Conservation (phyloP, 2,329 filamentous ascomycete species). For the Didymella exigua region DNA sequence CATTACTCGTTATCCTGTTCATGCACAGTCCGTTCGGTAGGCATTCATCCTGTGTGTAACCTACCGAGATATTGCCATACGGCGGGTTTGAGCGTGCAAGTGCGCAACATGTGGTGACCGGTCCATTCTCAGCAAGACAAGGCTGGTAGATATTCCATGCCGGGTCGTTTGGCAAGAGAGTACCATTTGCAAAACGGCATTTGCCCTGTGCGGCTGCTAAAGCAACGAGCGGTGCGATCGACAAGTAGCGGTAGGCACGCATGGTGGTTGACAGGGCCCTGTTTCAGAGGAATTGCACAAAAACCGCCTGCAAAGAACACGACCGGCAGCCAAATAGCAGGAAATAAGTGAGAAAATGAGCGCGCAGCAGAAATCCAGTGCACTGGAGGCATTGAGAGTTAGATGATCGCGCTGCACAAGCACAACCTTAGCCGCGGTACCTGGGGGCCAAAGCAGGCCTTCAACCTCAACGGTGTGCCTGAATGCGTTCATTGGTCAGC, state of each 20-base stretch:
- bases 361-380: neutral
- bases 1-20: conserved; percentile 5
- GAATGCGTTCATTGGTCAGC: neutral
- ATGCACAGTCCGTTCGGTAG: conserved; percentile 10
- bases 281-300: neutral
- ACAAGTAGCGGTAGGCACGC: neutral
- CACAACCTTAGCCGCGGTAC: neutral
- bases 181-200: conserved; percentile 12
- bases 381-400: neutral
- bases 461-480: neutral
- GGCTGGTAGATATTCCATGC: conserved; percentile 10
- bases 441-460: conserved; percentile 4
- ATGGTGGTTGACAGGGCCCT: neutral
- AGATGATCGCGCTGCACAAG: conserved; percentile 1
- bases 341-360: neutral
- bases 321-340: neutral
- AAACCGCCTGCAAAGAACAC: neutral
- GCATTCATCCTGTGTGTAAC: conserved; percentile 5
- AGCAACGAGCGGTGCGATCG: neutral
- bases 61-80: neutral
- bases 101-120: conserved; percentile 6
- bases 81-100: neutral
- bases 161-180: neutral
- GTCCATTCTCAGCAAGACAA: neutral
- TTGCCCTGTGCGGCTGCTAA: neutral